Conservation (phyloP, 768 basidiomycete species). For the Termitomyces titanicus region DNA sequence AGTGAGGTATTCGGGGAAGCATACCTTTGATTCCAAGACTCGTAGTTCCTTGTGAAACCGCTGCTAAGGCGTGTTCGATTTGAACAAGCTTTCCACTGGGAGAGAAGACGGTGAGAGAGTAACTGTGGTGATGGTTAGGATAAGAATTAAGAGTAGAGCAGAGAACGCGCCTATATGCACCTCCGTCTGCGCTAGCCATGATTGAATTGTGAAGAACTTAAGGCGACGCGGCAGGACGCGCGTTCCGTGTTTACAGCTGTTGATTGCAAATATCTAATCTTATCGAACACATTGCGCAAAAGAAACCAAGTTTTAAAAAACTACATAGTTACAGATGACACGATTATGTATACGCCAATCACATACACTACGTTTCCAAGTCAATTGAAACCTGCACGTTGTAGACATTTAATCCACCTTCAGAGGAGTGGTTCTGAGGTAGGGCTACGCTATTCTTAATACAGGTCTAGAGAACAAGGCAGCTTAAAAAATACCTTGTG, state of each 20-base stretch:
- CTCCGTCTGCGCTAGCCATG: slow-evolving; percentile 82
- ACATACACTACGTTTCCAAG: too few relatives aligned
- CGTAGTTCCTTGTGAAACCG: slow-evolving; percentile 92
- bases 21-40: slow-evolving; percentile 98
- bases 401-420: slow-evolving; percentile 26
- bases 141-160: slow-evolving; percentile 8
- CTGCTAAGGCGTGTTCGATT: slow-evolving; percentile 98
- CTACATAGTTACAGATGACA: too few relatives aligned
- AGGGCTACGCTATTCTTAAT: slow-evolving; percentile 49
- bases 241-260: slow-evolving; percentile 19
- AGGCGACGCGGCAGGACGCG: slow-evolving; percentile 13
- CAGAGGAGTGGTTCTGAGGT: slow-evolving; percentile 79
- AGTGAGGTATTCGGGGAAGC: slow-evolving; percentile 14
- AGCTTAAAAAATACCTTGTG: slow-evolving; percentile 56
- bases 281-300: not conserved
- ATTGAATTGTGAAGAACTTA: not conserved
- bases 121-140: slow-evolving; percentile 45
- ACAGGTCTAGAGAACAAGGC: slow-evolving; percentile 3
- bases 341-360: not conserved
- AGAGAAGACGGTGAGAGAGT: slow-evolving; percentile 99
- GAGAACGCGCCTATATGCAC: slow-evolving; percentile 63
- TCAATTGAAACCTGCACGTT: not conserved
- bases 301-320: not conserved
- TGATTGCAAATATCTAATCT: slow-evolving; percentile 6
- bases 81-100: slow-evolving; percentile 99